Evolutionary conservation across 2,329 filamentous ascomycete genomes (phyloP).

Genomic region (Chlorencoelia australis): DNA sequence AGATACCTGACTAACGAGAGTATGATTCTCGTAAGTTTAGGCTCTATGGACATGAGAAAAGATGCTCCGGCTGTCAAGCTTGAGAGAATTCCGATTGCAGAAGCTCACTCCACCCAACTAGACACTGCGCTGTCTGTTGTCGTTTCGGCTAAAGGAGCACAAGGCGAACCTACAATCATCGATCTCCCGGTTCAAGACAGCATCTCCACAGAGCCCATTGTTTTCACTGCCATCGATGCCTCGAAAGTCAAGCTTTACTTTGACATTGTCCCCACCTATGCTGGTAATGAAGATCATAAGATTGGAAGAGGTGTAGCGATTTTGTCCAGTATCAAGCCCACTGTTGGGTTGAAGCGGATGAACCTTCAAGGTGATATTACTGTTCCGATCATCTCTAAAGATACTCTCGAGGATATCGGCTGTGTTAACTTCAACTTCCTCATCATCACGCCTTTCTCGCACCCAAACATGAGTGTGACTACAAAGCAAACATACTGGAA

Average conservation of each 20-base stretch:
- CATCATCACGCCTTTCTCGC: constrained; percentile 86
- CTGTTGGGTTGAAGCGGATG: constrained; percentile 76
- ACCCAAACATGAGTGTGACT: constrained; percentile 87
- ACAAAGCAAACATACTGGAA: constrained; percentile 95
- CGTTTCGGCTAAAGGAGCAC: constrained; percentile 74
- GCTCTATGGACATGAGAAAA: constrained; percentile 90
- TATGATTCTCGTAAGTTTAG: constrained; percentile 84
- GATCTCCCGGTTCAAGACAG: constrained; percentile 92
- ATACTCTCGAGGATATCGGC: constrained; percentile 81
- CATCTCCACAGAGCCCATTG: constrained; percentile 84
- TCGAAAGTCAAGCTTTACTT: constrained; percentile 82
- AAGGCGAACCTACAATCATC: constrained; percentile 78
- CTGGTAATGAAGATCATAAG: constrained; percentile 78
- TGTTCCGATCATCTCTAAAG: constrained; percentile 68
- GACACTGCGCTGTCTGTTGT: constrained; percentile 91
- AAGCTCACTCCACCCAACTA: constrained; percentile 85
- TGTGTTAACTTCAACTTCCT: constrained; percentile 95
- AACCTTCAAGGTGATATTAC: constrained; percentile 86
- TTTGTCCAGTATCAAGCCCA: constrained; percentile 75
- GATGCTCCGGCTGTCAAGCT: constrained; percentile 70
- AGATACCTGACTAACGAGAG: constrained; percentile 84
- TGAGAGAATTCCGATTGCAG: constrained; percentile 75
- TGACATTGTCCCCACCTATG: constrained; percentile 91
- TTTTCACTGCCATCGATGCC: constrained; percentile 71
- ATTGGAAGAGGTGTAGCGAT: constrained; percentile 84